Percentiles rank a stretch among this genome's conserved stretches.
Conservation (phyloP, 441 rosid genomes). For the Erodium texanum region DNA sequence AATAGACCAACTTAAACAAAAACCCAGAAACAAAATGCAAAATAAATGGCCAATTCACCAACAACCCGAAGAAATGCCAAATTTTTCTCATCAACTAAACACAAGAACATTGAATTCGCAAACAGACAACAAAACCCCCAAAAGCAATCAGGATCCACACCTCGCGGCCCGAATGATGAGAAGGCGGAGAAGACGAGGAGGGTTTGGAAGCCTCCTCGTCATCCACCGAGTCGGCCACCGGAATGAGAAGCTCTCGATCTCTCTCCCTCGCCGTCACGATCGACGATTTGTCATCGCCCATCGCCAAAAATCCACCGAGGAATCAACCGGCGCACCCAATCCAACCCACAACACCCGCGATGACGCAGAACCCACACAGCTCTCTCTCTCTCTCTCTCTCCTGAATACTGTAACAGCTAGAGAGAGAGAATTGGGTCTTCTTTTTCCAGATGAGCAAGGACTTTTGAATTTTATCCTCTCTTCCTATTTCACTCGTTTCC, state of each 20-base stretch:
- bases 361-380: neutral
- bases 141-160: constrained; percentile 19
- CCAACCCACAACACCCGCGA: neutral
- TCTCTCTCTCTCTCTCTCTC: constrained; percentile 4
- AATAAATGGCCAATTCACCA: neutral
- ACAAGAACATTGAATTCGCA: neutral
- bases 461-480: neutral
- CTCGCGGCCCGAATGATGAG: constrained; percentile 82
- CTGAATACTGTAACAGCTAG: neutral
- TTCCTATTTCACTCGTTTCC: neutral
- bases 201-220: constrained; percentile 47
- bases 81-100: neutral
- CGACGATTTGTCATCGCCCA: constrained; percentile 78
- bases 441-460: neutral
- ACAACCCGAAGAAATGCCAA: too few relatives aligned
- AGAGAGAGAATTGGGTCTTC: neutral
- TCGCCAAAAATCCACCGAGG: constrained; percentile 14
- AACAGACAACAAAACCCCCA: neutral
- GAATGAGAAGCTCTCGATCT: constrained; percentile 95
- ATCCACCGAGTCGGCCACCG: constrained; percentile 50
- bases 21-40: neutral
- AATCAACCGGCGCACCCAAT: neutral
- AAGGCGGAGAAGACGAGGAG: constrained; percentile 52
- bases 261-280: constrained; percentile 41
- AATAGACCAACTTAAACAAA: neutral